A percentile compares a stretch with the other conserved stretches of the same genome.
phyloP scores from a whole-genome alignment of 1,139 yeast genomes.

The Eremothecium cymbalariae region DNA sequence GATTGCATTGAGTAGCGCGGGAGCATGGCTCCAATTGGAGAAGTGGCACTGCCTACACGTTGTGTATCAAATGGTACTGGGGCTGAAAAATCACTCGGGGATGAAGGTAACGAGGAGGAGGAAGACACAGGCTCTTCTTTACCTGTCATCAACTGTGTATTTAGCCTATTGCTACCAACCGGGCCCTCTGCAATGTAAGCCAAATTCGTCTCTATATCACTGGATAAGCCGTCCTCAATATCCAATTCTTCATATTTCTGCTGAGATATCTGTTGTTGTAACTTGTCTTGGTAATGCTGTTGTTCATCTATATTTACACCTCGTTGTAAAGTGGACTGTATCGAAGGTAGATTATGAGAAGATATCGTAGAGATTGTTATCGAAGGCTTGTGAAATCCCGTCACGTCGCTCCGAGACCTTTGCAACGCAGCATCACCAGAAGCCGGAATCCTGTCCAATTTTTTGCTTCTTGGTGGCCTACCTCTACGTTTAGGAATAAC shows the following conservation, averaged over 20 bases:
- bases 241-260: slow-evolving; percentile 29
- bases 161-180: slow-evolving; percentile 7
- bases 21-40: slow-evolving; percentile 26
- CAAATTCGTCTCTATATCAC: slow-evolving; percentile 31
- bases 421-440: slow-evolving; percentile 12
- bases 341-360: slow-evolving; percentile 22
- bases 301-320: slow-evolving; percentile 13
- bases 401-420: slow-evolving; percentile 28
- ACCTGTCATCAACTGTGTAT: slow-evolving; percentile 7
- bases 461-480: slow-evolving; percentile 25
- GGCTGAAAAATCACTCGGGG: slow-evolving; percentile 34
- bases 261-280: slow-evolving; percentile 13
- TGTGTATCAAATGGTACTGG: slow-evolving; percentile 19
- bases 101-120: slow-evolving; percentile 31
- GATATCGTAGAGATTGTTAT: slow-evolving; percentile 22
- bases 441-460: slow-evolving; percentile 14
- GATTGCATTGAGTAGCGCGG: slow-evolving; percentile 26
- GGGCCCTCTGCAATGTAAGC: slow-evolving; percentile 5
- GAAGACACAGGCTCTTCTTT: slow-evolving; percentile 19
- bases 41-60: slow-evolving; percentile 22
- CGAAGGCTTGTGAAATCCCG: slow-evolving; percentile 19
- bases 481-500: slow-evolving; percentile 27
- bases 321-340: slow-evolving; percentile 13
- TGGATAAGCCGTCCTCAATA: slow-evolving; percentile 36
- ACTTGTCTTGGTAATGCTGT: slow-evolving; percentile 11